A percentile compares a stretch with the other conserved stretches of the same genome.
These are phyloP conservation scores for Fomitopsis serialis DNA, from an alignment of 768 basidiomycete species.

Conservation along the genomic window DNA sequence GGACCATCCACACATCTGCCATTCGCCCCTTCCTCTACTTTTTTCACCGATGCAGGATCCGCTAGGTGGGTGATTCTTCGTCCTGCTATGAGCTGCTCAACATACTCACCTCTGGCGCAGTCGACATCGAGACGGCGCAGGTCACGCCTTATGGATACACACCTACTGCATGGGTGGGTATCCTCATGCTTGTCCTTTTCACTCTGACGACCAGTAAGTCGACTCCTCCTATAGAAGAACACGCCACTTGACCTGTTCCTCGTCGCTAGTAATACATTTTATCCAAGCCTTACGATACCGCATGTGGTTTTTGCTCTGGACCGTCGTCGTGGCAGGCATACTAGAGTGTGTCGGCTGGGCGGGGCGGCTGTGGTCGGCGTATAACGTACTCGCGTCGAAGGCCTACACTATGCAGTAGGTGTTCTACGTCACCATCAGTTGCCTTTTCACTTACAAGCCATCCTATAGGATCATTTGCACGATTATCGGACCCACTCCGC, in stretches of 20 bases:
- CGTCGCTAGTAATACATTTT: slow-evolving; percentile 16
- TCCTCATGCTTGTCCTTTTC: slow-evolving; percentile 31
- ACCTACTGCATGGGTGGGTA: slow-evolving; percentile 31
- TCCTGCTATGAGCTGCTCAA: too few species aligned
- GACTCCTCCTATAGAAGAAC: not conserved
- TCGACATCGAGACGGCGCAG: not conserved
- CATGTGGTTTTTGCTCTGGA: slow-evolving; percentile 31
- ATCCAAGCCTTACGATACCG: slow-evolving; percentile 24
- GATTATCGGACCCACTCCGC: slow-evolving; percentile 52
- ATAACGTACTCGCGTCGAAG: slow-evolving; percentile 15
- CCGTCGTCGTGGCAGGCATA: slow-evolving; percentile 25
- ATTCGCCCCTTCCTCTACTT: too few species aligned
- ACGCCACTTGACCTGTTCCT: not conserved
- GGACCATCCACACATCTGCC: too few species aligned
- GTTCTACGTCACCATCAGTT: not conserved
- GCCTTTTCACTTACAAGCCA: not conserved
- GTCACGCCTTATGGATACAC: slow-evolving; percentile 25
- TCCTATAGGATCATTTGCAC: slow-evolving; percentile 35
- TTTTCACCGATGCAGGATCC: too few species aligned
- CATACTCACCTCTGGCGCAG: not conserved
- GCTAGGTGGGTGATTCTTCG: too few species aligned
- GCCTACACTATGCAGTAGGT: slow-evolving; percentile 37
- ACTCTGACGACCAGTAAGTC: slow-evolving; percentile 10
- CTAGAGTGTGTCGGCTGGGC: slow-evolving; percentile 35
- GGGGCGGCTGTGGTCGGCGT: slow-evolving; percentile 30